phyloP scores from a whole-genome alignment of 2,329 filamentous ascomycete genomes.

The Exserohilum rostratum region DNA sequence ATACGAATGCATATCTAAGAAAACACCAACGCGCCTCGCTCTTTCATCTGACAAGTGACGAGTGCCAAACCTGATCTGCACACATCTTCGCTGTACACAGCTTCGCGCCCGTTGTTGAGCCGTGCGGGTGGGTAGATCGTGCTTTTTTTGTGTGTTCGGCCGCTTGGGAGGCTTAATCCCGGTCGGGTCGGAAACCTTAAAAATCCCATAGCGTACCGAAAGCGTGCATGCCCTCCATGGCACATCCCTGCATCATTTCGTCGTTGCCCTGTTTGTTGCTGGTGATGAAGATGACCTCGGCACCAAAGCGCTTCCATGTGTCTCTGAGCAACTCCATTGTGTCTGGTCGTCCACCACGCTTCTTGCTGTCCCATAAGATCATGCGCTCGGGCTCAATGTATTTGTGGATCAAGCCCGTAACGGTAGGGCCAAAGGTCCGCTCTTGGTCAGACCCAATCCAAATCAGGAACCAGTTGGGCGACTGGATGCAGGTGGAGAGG shows the following conservation, averaged over 20 bases:
- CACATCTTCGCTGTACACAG: no score
- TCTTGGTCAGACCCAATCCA: conserved; percentile 48
- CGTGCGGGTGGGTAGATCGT: no score
- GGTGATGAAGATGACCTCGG: conserved; percentile 47
- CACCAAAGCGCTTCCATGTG: conserved; percentile 41
- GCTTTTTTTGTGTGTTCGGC: no score
- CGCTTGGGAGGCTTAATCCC: no score
- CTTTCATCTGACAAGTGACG: no score
- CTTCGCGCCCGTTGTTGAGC: no score
- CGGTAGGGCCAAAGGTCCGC: conserved; percentile 43
- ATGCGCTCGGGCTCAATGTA: conserved; percentile 45
- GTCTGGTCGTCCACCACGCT: conserved; percentile 41
- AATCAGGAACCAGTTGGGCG: conserved; percentile 45
- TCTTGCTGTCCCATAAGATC: conserved; percentile 48
- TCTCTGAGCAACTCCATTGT: conserved; percentile 42
- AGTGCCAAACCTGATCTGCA: no score
- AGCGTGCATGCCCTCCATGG: conserved; percentile 38
- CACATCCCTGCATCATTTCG: conserved; percentile 48
- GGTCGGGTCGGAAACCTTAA: conserved; percentile 5
- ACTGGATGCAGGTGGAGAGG: conserved; percentile 45
- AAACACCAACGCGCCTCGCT: no score
- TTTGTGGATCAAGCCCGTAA: conserved; percentile 39
- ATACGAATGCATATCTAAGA: no score
- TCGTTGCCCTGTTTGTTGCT: conserved; percentile 46
- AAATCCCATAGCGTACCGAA: conserved; percentile 48